Base-by-base conservation (phyloP, 1,284 basidiomycete species). In the Sanghuangporus baumii region DNA sequence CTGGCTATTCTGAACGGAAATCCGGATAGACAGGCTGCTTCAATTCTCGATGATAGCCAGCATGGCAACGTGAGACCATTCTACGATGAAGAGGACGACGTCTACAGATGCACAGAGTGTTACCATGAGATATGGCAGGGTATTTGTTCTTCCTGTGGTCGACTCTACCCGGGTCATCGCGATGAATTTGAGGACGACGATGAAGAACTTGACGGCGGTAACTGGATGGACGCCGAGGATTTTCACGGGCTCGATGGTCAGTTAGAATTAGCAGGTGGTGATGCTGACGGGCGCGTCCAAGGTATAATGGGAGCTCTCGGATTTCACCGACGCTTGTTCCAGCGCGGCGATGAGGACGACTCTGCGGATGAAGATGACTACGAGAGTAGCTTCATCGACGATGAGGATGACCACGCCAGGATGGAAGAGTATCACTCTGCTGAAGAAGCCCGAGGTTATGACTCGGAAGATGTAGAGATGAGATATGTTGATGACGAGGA, bases 61-160 rank as follows among this genome's bases (percentile, higher is more conserved):
- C 59, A 37, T 26, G 69, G 70, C 8, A 23, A 23, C 63, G 73
- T 78, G 8, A 71, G 84, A 67, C 88, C 88, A 0, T 81, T 86
- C 74, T 80, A 80, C 57, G 89, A 92, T 67, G 78, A 75, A 11
- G 87, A 89, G 67, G 89, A 91, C 65, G 85, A 82, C 7, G 79
- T 91, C 6, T 87, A 83, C 67, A 80, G 89, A n/a, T 92, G 89
- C 69, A 69, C 84, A 11, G 84, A 86, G 47, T 91, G 89, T 68
- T 79, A 84, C 77, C 84, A 91, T 69, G 89, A 92, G 73, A 86
- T 92, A 63, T 84, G 79, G 80, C 81, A 78, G 63, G 86, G 86
- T 1, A 69, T 76, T 14, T 92, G 89, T 69, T 77, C 83, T 2
- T 69, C 70, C 14, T 91, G 89, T 67, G 76, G 79, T 18, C 78